A percentile compares a stretch with the other conserved stretches of the same genome.
Conservation (phyloP, 768 basidiomycete genomes). For the Roridomyces roridus region DNA sequence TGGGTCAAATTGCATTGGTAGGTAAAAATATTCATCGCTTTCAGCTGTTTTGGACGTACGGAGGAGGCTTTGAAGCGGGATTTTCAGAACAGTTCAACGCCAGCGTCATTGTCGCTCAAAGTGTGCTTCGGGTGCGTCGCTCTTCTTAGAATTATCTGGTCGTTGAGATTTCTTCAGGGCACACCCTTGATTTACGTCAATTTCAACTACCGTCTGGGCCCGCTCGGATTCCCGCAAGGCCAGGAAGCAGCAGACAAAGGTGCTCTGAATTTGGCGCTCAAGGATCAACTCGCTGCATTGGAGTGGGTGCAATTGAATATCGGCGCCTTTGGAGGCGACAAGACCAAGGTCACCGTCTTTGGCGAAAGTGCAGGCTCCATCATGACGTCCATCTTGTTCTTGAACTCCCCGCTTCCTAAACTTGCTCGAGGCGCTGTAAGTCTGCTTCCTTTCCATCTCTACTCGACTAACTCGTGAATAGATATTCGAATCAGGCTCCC, state of each 20-base stretch:
- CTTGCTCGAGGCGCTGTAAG: conserved; percentile 39
- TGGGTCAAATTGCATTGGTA: conserved; percentile 10
- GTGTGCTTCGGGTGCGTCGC: conserved; percentile 29
- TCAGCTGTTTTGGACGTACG: conserved; percentile 20
- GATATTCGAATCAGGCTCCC: conserved; percentile 53
- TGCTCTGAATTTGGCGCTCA: conserved; percentile 46
- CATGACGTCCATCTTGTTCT: conserved; percentile 42
- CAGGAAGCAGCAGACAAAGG: conserved; percentile 39
- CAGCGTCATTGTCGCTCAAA: conserved; percentile 33
- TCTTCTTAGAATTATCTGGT: no score
- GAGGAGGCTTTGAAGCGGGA: conserved; percentile 32
- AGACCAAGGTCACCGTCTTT: conserved; percentile 51
- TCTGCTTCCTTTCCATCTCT: no score
- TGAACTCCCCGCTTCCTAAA: conserved; percentile 35
- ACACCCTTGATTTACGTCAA: conserved; percentile 53
- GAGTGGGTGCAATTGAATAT: conserved; percentile 63
- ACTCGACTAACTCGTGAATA: no score
- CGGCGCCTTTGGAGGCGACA: conserved; percentile 59
- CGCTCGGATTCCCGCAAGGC: conserved; percentile 52
- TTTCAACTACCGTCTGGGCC: conserved; percentile 55
- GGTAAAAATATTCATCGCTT: conserved; percentile 25
- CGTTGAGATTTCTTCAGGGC: no score
- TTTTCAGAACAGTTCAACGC: conserved; percentile 28
- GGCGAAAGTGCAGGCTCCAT: conserved; percentile 58
- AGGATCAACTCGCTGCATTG: conserved; percentile 46